A percentile compares a stretch with the other conserved stretches of the same genome.
phyloP scores from a whole-genome alignment of 2,329 filamentous ascomycete genomes.

The Exophiala xenobiotica region DNA sequence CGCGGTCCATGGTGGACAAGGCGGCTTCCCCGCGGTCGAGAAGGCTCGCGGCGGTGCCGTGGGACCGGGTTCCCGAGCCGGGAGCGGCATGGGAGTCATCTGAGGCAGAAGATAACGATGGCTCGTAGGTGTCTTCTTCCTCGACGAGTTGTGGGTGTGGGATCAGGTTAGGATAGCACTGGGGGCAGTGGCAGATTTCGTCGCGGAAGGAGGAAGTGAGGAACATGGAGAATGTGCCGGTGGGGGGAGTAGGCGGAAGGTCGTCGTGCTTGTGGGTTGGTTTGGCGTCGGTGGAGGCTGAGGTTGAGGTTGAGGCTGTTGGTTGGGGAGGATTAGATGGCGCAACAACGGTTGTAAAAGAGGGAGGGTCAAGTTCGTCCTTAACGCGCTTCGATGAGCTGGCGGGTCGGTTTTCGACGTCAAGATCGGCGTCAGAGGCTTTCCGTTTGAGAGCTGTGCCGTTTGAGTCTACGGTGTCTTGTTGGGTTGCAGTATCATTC shows the following conservation, averaged over 20 bases:
- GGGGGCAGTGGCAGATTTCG: constrained; percentile 74
- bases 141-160: constrained; percentile 80
- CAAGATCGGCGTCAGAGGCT: constrained; percentile 36
- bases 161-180: constrained; percentile 74
- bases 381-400: constrained; percentile 64
- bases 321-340: no score
- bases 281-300: constrained; percentile 20
- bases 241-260: constrained; percentile 58
- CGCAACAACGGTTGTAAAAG: constrained; percentile 15
- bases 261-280: constrained; percentile 60
- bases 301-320: constrained; percentile 20
- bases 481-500: not conserved
- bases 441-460: constrained; percentile 43
- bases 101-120: constrained; percentile 68
- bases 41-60: constrained; percentile 78
- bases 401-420: constrained; percentile 22
- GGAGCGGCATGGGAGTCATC: constrained; percentile 53
- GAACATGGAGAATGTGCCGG: constrained; percentile 74
- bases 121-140: constrained; percentile 92
- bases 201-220: constrained; percentile 75
- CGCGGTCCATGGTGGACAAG: constrained; percentile 85
- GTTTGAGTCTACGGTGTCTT: not conserved
- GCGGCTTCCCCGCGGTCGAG: constrained; percentile 91
- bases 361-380: constrained; percentile 47
- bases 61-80: constrained; percentile 42